A percentile compares a stretch with the other conserved stretches of the same genome.
Evolutionary conservation across 177 flowering plant genomes (phyloP).

Genomic region (Vitis hybrid): DNA sequence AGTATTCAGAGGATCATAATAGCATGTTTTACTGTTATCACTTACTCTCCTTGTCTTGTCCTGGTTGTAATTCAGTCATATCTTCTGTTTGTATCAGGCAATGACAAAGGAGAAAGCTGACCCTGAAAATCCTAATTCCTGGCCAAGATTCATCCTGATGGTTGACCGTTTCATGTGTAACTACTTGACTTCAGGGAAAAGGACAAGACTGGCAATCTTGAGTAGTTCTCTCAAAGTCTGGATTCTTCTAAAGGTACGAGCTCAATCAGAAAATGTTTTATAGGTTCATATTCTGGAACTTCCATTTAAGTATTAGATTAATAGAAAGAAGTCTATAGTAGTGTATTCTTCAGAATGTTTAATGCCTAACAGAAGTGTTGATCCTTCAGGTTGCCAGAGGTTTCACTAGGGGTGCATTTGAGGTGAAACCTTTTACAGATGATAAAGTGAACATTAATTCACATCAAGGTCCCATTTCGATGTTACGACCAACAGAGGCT

Average conservation of each 20-base stretch:
- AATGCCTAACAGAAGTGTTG: background rate
- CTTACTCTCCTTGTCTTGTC: background rate
- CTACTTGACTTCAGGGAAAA: conserved; percentile 81
- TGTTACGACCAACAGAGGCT: conserved; percentile 43
- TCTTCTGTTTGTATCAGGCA: conserved; percentile 43
- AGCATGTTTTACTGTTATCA: background rate
- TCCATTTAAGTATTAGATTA: too few species aligned
- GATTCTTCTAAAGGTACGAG: conserved; percentile 78
- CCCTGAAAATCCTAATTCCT: conserved; percentile 68
- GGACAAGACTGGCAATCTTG: conserved; percentile 70
- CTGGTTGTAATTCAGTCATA: background rate
- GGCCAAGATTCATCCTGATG: conserved; percentile 80
- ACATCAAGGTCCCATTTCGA: conserved; percentile 46
- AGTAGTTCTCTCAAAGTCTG: conserved; percentile 96
- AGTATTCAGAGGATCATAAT: background rate
- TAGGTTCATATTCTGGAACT: background rate
- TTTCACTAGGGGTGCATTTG: conserved; percentile 71
- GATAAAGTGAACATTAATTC: conserved; percentile 40
- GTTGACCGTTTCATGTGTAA: conserved; percentile 83
- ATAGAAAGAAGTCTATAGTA: too few species aligned
- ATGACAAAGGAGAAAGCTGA: conserved; percentile 46
- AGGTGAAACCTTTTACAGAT: conserved; percentile 59
- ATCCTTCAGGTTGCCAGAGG: conserved; percentile 74
- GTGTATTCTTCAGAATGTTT: background rate
- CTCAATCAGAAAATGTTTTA: background rate